A percentile compares a stretch with the other conserved stretches of the same genome.
These are phyloP conservation scores for Ophiocordyceps camponoti-leonardi DNA, from an alignment of 2,329 filamentous ascomycete species.

Conservation along the genomic window DNA sequence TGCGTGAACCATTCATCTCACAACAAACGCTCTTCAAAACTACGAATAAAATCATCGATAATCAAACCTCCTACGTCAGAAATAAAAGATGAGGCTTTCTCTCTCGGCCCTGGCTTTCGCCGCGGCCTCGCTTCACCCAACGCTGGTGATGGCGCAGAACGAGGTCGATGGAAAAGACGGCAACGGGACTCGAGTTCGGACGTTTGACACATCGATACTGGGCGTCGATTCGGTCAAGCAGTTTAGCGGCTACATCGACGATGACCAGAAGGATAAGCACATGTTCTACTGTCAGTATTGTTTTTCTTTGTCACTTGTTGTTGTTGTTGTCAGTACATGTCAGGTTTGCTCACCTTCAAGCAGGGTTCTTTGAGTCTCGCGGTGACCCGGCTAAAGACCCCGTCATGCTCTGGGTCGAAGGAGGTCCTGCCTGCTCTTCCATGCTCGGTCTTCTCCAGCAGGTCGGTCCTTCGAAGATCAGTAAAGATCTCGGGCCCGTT, in stretches of 20 bases:
- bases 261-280: not conserved
- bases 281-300: not conserved
- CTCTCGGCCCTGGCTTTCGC: too few species aligned
- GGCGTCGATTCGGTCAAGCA: not conserved
- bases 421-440: constrained; percentile 89
- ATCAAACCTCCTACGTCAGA: too few species aligned
- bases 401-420: constrained; percentile 85
- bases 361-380: constrained; percentile 97
- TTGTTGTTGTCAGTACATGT: not conserved
- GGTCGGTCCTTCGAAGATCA: constrained; percentile 73
- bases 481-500: constrained; percentile 62
- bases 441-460: constrained; percentile 94
- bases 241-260: not conserved
- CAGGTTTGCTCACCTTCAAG: not conserved
- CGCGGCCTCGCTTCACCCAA: too few species aligned
- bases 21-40: too few species aligned
- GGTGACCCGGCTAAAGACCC: constrained; percentile 94
- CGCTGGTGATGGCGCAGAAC: too few species aligned
- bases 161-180: too few species aligned
- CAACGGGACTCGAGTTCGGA: not conserved
- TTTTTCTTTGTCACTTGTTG: not conserved
- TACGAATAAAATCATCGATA: too few species aligned
- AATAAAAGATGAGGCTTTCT: too few species aligned
- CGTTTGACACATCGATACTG: not conserved
- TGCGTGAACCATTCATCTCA: too few species aligned